phyloP scores from a whole-genome alignment of 495 filamentous ascomycete species.

The Choiromyces venosus region DNA sequence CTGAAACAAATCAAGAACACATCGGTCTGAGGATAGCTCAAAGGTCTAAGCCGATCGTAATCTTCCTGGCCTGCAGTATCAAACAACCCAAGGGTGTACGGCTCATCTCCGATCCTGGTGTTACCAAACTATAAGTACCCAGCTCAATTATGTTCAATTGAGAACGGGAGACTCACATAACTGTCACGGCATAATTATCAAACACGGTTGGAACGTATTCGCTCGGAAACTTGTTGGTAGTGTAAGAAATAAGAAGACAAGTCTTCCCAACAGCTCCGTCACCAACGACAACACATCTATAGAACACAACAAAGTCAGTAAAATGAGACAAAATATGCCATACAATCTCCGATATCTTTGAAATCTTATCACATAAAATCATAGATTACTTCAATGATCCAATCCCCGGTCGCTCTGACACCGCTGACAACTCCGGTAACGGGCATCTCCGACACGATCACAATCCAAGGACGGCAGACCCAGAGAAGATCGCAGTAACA shows the following conservation, averaged over 20 bases:
- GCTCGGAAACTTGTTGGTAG: slow-evolving; percentile 98
- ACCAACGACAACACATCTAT: slow-evolving; percentile 93
- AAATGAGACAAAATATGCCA: neutral
- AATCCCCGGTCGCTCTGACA: neutral
- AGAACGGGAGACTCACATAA: slow-evolving; percentile 68
- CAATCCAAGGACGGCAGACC: neutral
- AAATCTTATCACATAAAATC: neutral
- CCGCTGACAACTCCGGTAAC: slow-evolving; percentile 4
- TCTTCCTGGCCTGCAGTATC: slow-evolving; percentile 99
- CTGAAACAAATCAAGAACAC: slow-evolving; percentile 99
- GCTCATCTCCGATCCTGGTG: slow-evolving; percentile 94
- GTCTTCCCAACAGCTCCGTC: slow-evolving; percentile 99
- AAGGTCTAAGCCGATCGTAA: slow-evolving; percentile 92
- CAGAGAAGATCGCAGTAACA: slow-evolving; percentile 12
- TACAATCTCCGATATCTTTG: neutral
- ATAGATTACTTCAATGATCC: neutral
- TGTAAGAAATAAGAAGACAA: slow-evolving; percentile 97
- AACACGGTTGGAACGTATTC: slow-evolving; percentile 99
- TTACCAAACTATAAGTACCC: slow-evolving; percentile 1
- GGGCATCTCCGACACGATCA: neutral
- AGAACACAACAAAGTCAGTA: slow-evolving; percentile 22
- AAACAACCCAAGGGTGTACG: slow-evolving; percentile 93
- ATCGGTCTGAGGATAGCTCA: slow-evolving; percentile 97
- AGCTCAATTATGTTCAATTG: neutral
- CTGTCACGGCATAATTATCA: slow-evolving; percentile 98